Evolutionary conservation across 257 asterid genomes (phyloP).

Genomic region (Plantago ovata): DNA sequence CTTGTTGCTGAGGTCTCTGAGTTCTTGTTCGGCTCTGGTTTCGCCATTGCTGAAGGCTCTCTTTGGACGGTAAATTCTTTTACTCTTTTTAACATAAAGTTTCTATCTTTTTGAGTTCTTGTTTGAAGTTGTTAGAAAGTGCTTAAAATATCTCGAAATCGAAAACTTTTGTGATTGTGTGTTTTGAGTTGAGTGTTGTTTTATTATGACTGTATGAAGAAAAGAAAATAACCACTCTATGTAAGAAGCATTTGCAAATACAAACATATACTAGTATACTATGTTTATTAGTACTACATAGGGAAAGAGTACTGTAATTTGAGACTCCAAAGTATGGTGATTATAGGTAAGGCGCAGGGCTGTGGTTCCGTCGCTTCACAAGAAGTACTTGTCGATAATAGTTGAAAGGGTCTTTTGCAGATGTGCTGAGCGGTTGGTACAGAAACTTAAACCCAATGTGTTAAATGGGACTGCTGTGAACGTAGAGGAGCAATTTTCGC

Average conservation of each 20-base stretch:
- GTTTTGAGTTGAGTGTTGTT: too few relatives aligned
- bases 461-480: constrained; percentile 65
- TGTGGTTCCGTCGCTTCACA: constrained; percentile 99
- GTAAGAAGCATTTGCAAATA: too few relatives aligned
- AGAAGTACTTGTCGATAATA: constrained; percentile 91
- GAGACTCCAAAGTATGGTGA: constrained; percentile 28
- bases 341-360: constrained; percentile 96
- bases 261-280: too few relatives aligned
- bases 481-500: constrained; percentile 91
- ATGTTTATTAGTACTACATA: not conserved
- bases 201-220: too few relatives aligned
- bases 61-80: constrained; percentile 75
- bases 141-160: too few relatives aligned
- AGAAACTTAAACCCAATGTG: constrained; percentile 55
- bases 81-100: not conserved
- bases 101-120: not conserved
- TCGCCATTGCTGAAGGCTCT: constrained; percentile 96
- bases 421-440: constrained; percentile 88
- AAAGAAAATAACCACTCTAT: too few relatives aligned
- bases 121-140: too few relatives aligned
- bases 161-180: too few relatives aligned
- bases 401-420: constrained; percentile 94
- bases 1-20: constrained; percentile 91
- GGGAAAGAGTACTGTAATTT: not conserved
- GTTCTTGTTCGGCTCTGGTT: constrained; percentile 94